Conservation (phyloP, 2,329 filamentous ascomycete species). For the Allantophomopsis lycopodina region DNA sequence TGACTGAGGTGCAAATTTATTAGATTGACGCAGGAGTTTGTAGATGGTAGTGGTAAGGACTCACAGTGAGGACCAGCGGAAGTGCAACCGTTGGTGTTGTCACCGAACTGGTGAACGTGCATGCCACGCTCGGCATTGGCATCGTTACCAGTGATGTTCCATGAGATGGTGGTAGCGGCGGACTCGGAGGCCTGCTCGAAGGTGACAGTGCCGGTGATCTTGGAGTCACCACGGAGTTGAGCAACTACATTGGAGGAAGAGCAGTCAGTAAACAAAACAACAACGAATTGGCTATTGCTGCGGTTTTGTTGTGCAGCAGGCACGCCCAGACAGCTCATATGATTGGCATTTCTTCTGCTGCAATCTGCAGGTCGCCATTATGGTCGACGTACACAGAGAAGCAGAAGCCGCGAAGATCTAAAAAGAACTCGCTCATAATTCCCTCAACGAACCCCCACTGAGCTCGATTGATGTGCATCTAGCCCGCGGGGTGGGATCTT, state of each 20-base stretch:
- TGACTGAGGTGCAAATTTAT: conserved; percentile 45
- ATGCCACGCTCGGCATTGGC: conserved; percentile 93
- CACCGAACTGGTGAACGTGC: conserved; percentile 97
- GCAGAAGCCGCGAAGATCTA: too few species aligned
- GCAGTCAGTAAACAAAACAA: background rate
- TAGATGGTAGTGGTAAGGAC: conserved; percentile 19
- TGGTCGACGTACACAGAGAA: too few species aligned
- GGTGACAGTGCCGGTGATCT: conserved; percentile 82
- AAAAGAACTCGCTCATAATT: too few species aligned
- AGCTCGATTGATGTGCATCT: background rate
- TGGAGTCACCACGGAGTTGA: conserved; percentile 95
- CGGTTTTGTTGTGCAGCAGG: background rate
- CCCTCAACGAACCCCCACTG: background rate
- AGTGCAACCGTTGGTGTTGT: conserved; percentile 99
- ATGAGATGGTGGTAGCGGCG: conserved; percentile 73
- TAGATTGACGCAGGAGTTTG: too few species aligned
- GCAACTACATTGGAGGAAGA: conserved; percentile 48
- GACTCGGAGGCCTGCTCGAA: conserved; percentile 87
- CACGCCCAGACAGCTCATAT: too few species aligned
- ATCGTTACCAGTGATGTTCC: conserved; percentile 87
- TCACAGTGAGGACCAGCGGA: conserved; percentile 94
- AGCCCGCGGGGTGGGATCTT: background rate
- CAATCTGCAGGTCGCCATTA: too few species aligned
- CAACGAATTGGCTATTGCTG: background rate
- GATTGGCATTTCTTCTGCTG: too few species aligned